Percentiles rank a stretch among this genome's conserved stretches.
phyloP scores from a whole-genome alignment of 352 stramenopile species.

The Thalassiosira hispida region DNA sequence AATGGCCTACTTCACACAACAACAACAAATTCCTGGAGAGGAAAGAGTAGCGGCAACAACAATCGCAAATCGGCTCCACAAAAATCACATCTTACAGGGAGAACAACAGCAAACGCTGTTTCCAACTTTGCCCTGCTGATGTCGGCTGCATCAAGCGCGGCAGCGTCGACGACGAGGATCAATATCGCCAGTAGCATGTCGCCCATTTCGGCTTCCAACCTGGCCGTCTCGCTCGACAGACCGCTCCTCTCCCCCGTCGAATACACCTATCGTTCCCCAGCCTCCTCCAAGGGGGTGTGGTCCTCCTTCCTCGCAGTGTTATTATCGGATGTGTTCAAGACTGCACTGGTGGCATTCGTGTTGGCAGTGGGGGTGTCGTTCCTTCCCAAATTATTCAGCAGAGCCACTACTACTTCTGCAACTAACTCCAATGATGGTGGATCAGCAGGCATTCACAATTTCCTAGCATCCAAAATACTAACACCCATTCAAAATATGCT shows the following conservation, averaged over 20 bases:
- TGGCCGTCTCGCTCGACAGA: constrained; percentile 60
- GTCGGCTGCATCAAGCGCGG: not conserved
- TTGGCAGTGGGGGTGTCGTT: constrained; percentile 43
- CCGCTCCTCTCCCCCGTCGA: constrained; percentile 51
- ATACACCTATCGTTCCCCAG: constrained; percentile 17
- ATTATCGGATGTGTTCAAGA: constrained; percentile 60
- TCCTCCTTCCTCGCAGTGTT: constrained; percentile 49
- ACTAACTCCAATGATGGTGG: not conserved
- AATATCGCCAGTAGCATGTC: not conserved
- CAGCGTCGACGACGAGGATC: not conserved
- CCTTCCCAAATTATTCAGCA: constrained; percentile 19
- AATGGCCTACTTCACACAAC: not conserved
- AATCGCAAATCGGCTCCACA: too few relatives aligned
- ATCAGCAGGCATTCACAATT: not conserved
- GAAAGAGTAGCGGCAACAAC: not conserved
- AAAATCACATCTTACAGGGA: too few relatives aligned
- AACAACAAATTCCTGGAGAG: not conserved
- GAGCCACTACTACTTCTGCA: not conserved
- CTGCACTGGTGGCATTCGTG: constrained; percentile 48
- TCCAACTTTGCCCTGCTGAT: not conserved
- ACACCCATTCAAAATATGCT: not conserved
- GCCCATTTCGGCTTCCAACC: constrained; percentile 30
- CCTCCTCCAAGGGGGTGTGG: constrained; percentile 24
- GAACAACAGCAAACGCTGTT: not conserved
- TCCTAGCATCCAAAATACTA: not conserved